Percentiles rank a stretch among this genome's conserved stretches.
These are phyloP conservation scores for Solanum arcanum DNA, from an alignment of 257 asterid genomes.

Conservation along the genomic window DNA sequence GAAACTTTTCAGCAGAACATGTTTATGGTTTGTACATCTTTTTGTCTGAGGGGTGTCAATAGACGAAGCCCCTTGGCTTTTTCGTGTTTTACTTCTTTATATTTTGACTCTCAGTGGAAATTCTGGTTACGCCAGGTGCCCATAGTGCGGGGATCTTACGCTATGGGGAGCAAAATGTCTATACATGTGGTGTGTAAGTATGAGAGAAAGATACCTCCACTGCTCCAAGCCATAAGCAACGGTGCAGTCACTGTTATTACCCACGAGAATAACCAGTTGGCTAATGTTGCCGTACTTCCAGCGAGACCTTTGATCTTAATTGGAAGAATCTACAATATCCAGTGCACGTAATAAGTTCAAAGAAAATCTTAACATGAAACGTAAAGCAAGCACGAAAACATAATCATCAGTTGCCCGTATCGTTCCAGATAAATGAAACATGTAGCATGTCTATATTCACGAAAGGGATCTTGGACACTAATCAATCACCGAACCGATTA, in stretches of 20 bases:
- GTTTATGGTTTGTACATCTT: not conserved
- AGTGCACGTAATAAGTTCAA: not conserved
- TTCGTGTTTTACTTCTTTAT: not conserved
- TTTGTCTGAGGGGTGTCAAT: not conserved
- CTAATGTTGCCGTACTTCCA: slow-evolving; percentile 79
- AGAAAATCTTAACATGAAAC: not conserved
- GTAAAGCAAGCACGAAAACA: not conserved
- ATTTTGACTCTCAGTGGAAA: not conserved
- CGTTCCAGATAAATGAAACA: not conserved
- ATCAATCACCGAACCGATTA: not conserved
- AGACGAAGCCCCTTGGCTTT: not conserved
- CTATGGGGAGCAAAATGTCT: not conserved
- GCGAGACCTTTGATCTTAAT: slow-evolving; percentile 74
- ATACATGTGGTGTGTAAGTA: not conserved
- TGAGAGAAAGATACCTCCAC: slow-evolving; percentile 41
- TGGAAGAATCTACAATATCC: slow-evolving; percentile 61
- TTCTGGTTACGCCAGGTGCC: not conserved
- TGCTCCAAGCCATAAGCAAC: slow-evolving; percentile 63
- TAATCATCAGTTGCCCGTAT: not conserved
- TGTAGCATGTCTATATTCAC: not conserved
- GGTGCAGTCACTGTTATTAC: slow-evolving; percentile 65
- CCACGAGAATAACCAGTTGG: slow-evolving; percentile 74
- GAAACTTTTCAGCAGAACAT: not conserved
- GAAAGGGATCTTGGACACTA: not conserved
- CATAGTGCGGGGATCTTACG: not conserved